Conservation (phyloP, 2,329 filamentous ascomycete species). For the Byssothecium circinans region DNA sequence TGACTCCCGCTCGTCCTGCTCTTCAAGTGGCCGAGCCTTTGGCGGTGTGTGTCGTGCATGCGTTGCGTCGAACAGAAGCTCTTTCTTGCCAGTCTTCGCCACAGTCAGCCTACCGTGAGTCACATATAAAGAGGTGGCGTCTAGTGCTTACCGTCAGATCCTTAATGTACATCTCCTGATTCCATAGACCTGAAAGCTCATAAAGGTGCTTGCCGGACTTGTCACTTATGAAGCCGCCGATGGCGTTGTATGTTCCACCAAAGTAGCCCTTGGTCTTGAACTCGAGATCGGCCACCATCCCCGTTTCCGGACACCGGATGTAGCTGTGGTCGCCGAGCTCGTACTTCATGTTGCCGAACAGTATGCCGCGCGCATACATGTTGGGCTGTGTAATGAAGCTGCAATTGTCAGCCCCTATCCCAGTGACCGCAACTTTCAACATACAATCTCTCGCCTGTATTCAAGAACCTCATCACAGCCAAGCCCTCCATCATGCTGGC, state of each 20-base stretch:
- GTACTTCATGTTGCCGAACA: slow-evolving; percentile 99
- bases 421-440: slow-evolving; percentile 31
- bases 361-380: slow-evolving; percentile 96
- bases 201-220: slow-evolving; percentile 84
- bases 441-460: slow-evolving; percentile 88
- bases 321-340: slow-evolving; percentile 96
- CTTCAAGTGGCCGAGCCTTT: slow-evolving; percentile 71
- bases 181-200: slow-evolving; percentile 89
- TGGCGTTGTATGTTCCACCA: slow-evolving; percentile 92
- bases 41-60: slow-evolving; percentile 76
- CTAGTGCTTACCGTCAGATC: slow-evolving; percentile 66
- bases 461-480: slow-evolving; percentile 79
- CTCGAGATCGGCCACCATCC: slow-evolving; percentile 86
- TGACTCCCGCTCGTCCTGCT: slow-evolving; percentile 89
- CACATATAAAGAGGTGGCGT: too few relatives aligned
- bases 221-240: slow-evolving; percentile 87
- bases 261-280: slow-evolving; percentile 99
- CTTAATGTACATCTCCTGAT: slow-evolving; percentile 91
- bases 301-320: slow-evolving; percentile 85
- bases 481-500: slow-evolving; percentile 98
- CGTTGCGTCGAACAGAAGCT: slow-evolving; percentile 85
- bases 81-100: slow-evolving; percentile 78
- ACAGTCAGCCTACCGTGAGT: not conserved
- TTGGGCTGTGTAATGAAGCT: slow-evolving; percentile 95
- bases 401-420: slow-evolving; percentile 11